Evolutionary conservation across 768 basidiomycete species (phyloP).

Genomic region (Cyathus striatus): DNA sequence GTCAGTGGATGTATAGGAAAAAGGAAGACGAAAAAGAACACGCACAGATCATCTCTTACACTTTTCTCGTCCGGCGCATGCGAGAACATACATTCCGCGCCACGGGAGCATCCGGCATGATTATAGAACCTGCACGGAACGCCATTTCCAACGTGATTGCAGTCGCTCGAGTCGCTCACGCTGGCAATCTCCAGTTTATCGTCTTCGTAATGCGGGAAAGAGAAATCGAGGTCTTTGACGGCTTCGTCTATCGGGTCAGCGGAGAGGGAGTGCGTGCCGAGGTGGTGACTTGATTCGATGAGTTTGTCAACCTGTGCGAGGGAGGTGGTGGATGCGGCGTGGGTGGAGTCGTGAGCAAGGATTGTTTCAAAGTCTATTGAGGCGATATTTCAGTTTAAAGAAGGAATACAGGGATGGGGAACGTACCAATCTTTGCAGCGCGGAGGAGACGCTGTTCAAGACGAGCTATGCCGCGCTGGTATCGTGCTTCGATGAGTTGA

Average conservation of each 20-base stretch:
- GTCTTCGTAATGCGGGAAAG: conserved; percentile 9
- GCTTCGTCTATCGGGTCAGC: conserved; percentile 4
- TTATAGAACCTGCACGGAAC: conserved; percentile 52
- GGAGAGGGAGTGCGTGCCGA: conserved; percentile 1
- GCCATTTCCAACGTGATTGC: conserved; percentile 37
- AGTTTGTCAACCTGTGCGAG: background rate
- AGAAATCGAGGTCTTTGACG: conserved; percentile 10
- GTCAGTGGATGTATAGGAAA: background rate
- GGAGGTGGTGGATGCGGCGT: background rate
- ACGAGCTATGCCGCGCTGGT: conserved; percentile 32
- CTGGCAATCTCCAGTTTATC: conserved; percentile 19
- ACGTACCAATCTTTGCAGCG: background rate
- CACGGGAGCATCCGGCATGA: conserved; percentile 36
- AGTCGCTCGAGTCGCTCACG: conserved; percentile 51
- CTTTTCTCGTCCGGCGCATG: conserved; percentile 50
- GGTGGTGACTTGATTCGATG: conserved; percentile 7
- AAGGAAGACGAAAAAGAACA: background rate
- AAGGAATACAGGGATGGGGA: background rate
- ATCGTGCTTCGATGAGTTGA: conserved; percentile 28
- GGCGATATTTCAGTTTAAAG: background rate
- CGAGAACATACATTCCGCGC: conserved; percentile 34
- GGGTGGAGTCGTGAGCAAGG: background rate
- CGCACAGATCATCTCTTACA: conserved; percentile 44
- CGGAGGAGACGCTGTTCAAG: conserved; percentile 10
- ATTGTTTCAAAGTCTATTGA: background rate